phyloP scores from a whole-genome alignment of 495 filamentous ascomycete species.

The Penicillium pulvis region DNA sequence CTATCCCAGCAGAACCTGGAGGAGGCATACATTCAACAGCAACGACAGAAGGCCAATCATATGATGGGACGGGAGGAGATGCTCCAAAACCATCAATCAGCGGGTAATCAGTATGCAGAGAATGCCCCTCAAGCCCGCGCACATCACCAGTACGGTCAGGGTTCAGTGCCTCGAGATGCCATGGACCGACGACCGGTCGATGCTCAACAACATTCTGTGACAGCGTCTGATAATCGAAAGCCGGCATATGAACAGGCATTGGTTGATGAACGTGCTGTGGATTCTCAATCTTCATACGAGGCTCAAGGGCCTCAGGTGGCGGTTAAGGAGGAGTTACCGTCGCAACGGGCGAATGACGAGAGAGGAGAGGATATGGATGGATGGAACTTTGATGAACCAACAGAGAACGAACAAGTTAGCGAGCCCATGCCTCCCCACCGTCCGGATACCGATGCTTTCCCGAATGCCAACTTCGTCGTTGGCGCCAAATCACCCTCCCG shows the following conservation, averaged over 20 bases:
- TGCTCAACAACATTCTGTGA: conserved; percentile 38
- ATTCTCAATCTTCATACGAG: conserved; percentile 58
- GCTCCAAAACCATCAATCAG: conserved; percentile 50
- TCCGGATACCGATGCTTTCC: conserved; percentile 84
- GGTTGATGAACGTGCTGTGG: conserved; percentile 59
- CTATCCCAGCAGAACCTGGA: conserved; percentile 51
- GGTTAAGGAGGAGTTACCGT: conserved; percentile 36
- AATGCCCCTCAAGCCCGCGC: conserved; percentile 37
- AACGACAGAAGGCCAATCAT: conserved; percentile 48
- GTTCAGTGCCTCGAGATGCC: conserved; percentile 27
- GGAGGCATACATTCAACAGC: conserved; percentile 52
- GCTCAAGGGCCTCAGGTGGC: conserved; percentile 52
- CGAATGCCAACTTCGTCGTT: conserved; percentile 70
- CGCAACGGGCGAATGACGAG: conserved; percentile 39
- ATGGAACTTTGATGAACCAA: conserved; percentile 88
- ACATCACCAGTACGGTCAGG: conserved; percentile 34
- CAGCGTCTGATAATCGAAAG: conserved; percentile 42
- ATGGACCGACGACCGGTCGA: conserved; percentile 44
- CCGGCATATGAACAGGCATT: conserved; percentile 39
- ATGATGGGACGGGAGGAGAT: conserved; percentile 47
- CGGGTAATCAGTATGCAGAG: conserved; percentile 46
- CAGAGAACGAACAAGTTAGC: conserved; percentile 41
- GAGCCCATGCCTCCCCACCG: conserved; percentile 59
- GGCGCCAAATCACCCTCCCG: conserved; percentile 75
- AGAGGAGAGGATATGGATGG: conserved; percentile 63